Base-by-base conservation (phyloP, 371 early-diverging fungal species). In the Lichtheimia ramosa region DNA sequence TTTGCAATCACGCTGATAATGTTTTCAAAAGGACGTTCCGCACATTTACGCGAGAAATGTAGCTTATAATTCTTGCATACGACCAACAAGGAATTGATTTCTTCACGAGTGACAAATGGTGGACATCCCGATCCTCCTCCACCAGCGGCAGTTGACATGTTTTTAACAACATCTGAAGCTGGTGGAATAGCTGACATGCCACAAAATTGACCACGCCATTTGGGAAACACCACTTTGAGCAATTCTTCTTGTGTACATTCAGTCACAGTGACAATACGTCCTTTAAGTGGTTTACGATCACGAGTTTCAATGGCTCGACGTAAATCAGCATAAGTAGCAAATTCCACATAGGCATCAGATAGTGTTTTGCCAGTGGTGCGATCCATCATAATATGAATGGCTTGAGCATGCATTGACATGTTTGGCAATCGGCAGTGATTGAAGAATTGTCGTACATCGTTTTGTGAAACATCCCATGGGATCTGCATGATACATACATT, bases 1-100 rank as follows among this genome's bases (percentile, higher is more conserved):
- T 92, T 90, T 34, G 82, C 64, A 28, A 90, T 62, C 0, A 90
- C 85, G 10, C 86, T 83, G 43, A 92, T 84, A 24, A 92, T 86
- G 61, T 89, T 90, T 57, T 92, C 92, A 71, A 90, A 91, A 1
- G 92, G 92, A 7, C 92, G 75, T 60, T 89, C 86, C 6, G 88
- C 87, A 54, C 90, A 89, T 66, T 88, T 90, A 53, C 89, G 80
- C n/a, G 88, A 87, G 59, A 86, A 89, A 66, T 91, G 89, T 15
- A 87, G 68, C 86, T 90, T 89, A 68, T 89, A 89, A 59, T 88
- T 87, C 27, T 87, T 83, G 69, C 92, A 90, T 5, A 88, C 83
- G 0, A 84, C 79, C 23, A 91, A 66, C 4, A 91, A 53, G 0
- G 85, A 77, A 62, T 88, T 88, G 63, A 91, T 89, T 61, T 91